These are phyloP conservation scores for Pyrus hybrid DNA, from an alignment of 331 rosid species.

Conservation along the genomic window DNA sequence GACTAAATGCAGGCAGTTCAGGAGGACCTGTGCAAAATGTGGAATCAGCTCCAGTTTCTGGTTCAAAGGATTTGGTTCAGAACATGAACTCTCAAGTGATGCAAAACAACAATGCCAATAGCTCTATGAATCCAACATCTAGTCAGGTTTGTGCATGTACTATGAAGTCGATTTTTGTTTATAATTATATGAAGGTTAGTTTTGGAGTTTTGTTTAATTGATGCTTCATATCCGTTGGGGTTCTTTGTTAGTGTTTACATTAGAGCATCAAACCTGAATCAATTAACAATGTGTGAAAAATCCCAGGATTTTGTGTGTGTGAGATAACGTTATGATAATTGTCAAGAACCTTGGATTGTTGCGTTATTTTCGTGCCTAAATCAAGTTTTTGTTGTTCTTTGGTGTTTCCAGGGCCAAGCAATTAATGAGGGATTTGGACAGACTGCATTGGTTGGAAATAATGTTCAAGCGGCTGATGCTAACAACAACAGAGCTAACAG, in stretches of 20 bases:
- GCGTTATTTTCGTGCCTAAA: neutral
- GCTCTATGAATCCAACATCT: slow-evolving; percentile 29
- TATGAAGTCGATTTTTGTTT: neutral
- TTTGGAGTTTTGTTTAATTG: neutral
- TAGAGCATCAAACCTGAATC: neutral
- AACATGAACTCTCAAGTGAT: slow-evolving; percentile 33
- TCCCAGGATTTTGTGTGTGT: neutral
- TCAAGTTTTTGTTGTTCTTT: slow-evolving; percentile 7
- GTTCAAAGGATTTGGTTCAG: slow-evolving; percentile 44
- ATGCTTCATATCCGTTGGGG: neutral
- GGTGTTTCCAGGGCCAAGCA: slow-evolving; percentile 41
- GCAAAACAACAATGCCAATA: slow-evolving; percentile 31
- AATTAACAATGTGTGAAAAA: neutral
- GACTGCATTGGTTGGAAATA: slow-evolving; percentile 30
- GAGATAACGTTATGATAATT: neutral
- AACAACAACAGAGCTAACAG: slow-evolving; percentile 33
- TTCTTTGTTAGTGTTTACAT: neutral
- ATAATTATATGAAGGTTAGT: neutral
- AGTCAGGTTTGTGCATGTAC: slow-evolving; percentile 37
- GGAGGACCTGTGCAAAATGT: slow-evolving; percentile 31
- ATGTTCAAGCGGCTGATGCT: slow-evolving; percentile 25
- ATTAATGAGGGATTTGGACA: slow-evolving; percentile 30
- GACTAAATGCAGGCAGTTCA: slow-evolving; percentile 33
- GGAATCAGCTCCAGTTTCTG: slow-evolving; percentile 34
- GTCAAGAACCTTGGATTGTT: neutral